These are phyloP conservation scores for Telfairia occidentalis DNA, from an alignment of 331 rosid species.

Conservation along the genomic window DNA sequence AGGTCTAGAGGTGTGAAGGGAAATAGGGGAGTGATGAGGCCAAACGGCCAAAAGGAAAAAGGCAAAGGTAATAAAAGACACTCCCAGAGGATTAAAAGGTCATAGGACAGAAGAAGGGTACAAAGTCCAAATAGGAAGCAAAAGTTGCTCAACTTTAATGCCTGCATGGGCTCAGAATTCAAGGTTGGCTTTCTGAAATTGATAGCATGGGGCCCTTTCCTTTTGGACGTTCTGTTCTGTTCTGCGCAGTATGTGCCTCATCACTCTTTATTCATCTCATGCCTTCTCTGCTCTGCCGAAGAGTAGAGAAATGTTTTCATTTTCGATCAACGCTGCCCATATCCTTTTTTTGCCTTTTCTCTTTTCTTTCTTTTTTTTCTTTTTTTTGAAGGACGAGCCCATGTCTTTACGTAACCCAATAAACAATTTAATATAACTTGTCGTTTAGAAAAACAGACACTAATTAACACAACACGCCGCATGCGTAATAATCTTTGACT, in stretches of 20 bases:
- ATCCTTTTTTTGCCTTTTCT: not conserved
- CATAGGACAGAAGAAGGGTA: conserved; percentile 7
- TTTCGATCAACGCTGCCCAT: not conserved
- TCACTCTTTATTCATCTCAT: not conserved
- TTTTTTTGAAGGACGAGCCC: not conserved
- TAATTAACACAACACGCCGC: conserved; percentile 6
- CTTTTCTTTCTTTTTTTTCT: not conserved
- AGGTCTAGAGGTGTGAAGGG: not conserved
- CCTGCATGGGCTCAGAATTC: conserved; percentile 11
- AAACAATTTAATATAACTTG: not conserved
- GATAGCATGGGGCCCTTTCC: conserved; percentile 2
- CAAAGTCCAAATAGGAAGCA: conserved; percentile 13
- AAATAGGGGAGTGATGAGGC: not conserved
- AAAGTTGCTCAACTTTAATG: conserved; percentile 14
- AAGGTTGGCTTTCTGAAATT: conserved; percentile 5
- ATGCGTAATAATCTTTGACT: not conserved
- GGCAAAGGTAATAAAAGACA: conserved; percentile 6
- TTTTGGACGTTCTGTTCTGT: not conserved
- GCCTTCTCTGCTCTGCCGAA: conserved; percentile 1
- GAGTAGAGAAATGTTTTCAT: not conserved
- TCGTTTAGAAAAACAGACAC: not conserved
- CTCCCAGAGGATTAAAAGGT: not conserved
- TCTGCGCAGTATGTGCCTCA: not conserved
- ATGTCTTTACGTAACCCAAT: conserved; percentile 1
- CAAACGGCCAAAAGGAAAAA: conserved; percentile 6